Conservation (phyloP, 202 grass and related monocot species). For the Setaria italica region DNA sequence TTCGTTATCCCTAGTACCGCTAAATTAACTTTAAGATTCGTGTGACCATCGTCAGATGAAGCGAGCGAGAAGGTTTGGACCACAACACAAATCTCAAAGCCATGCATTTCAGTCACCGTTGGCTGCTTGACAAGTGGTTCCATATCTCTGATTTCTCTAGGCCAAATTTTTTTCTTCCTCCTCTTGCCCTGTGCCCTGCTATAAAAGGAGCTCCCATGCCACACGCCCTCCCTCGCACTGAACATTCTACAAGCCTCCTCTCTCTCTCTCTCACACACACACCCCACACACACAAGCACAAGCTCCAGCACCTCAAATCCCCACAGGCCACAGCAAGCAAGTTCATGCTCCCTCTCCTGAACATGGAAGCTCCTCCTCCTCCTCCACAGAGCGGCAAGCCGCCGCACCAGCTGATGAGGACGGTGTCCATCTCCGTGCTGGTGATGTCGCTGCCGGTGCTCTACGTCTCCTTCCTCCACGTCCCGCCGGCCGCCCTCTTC, state of each 20-base stretch:
- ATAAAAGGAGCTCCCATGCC: slow-evolving; percentile 49
- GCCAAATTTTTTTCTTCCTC: background rate
- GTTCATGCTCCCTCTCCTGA: slow-evolving; percentile 48
- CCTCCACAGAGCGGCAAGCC: background rate
- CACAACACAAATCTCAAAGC: background rate
- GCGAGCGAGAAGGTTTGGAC: background rate
- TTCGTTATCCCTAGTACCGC: too few relatives aligned
- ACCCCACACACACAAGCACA: background rate
- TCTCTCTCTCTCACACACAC: too few relatives aligned
- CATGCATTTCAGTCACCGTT: background rate
- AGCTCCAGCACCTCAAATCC: background rate
- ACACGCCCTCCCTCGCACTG: slow-evolving; percentile 18
- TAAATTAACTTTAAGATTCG: background rate
- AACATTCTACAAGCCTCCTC: slow-evolving; percentile 30
- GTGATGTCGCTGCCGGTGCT: slow-evolving; percentile 77
- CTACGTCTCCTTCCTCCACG: slow-evolving; percentile 79
- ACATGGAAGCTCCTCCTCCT: slow-evolving; percentile 34
- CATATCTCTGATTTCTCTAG: background rate
- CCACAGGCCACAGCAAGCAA: background rate
- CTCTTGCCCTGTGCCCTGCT: slow-evolving; percentile 3
- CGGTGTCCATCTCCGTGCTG: slow-evolving; percentile 79
- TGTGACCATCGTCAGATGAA: background rate
- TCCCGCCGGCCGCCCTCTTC: slow-evolving; percentile 69
- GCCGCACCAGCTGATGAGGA: slow-evolving; percentile 42
- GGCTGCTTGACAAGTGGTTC: background rate